Evolutionary conservation across 768 basidiomycete species (phyloP), one percentile per base, ranked within the genome.

Genomic region (Cubamyces sp.): DNA sequence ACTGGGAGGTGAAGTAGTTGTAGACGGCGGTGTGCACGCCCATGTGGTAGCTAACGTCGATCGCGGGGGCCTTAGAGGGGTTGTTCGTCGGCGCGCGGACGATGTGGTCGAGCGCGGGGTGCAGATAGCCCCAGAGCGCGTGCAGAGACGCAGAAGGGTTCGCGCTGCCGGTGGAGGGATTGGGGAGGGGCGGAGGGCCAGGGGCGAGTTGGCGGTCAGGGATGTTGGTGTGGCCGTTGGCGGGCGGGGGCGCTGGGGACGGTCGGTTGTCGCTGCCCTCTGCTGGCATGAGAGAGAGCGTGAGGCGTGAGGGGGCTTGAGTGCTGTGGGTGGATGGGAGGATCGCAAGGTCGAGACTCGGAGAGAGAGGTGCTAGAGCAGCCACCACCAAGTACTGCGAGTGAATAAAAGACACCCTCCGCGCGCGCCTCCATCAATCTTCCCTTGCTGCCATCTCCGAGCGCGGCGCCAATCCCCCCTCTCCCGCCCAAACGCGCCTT

Each of bases 11-110:
- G 77, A 79, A 86, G 83, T 90, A 91, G 77, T 91, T 90, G 79
- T 92, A 91, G 58, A 86, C 85, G n/a, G 89, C 87, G 19, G 90
- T 89, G 73, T 91, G 88, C 42, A 91, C 87, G 61, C 88, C 88
- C 71, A 88, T 84, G 69, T 91, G 89, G 66, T 89, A 88, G 26
- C 76, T 81, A 58, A 88, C 81, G 65, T 90, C 90, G 67, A 91
- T 85, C 14, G 87, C 77, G 39, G 90, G 90, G 6, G 87, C 84
- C 71, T 87, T 90, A 64, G 77, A 74, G 53, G 77, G 66, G 64
- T 81, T 78, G 70, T 87, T 86, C 30, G 84, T 82, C 28, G 88
- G 82, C n/a, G 83, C 83, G 65, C 87, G 87, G 60, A 91, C 77
- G 70, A 91, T 90, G 71, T 91, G 88, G 70, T 91, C 86, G 41